Evolutionary conservation across 1,139 yeast species (phyloP), one percentile per base, ranked within the genome.

Genomic region (Hemisphaericaspora xylofermentans): DNA sequence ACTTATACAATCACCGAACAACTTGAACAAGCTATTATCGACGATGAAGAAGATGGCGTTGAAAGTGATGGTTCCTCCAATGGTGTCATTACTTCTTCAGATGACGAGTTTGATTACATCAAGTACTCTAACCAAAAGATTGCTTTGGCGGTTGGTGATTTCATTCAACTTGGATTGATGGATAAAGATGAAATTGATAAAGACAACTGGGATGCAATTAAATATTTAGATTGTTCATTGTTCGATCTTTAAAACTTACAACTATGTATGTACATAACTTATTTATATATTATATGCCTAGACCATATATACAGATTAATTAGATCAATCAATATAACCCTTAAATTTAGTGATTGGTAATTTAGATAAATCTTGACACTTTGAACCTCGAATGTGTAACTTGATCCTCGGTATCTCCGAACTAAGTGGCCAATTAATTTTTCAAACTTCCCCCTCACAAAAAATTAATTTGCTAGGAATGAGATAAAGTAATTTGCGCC

Each of bases 21-120:
- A 10, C 41, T 68, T 18, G 71, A 65, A 2, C 45, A 57, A 0
- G 51, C 68, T 19, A 55, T 56, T 8, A 42, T 67, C 35, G 62
- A 60, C 14, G 66, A 55, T 24, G 18, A 36, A 7, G 42, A 38
- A 16, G 61, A 59, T 13, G 65, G 54, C 21, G 21, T 30, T 9
- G 42, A 36, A 13, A 19, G 16, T 16, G 41, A 39, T 15, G 35
- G 28, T 16, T 22, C 7, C 24, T 36, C 37, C n/a, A 36, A 36
- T 6, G 47, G 45, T 26, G 64, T 59, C 14, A 66, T 67, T 29
- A 55, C 67, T 15, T 65, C 71, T 3, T 59, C 67, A 39, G 87
- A 82, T 52, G 96, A 87, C 52, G 78, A 80, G 37, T 93, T 93
- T 58, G 91, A 89, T 57, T 88, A 89, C 60, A 60, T 87, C 48